Conservation (phyloP, 768 basidiomycete species). For the Cubamyces lactineus region DNA sequence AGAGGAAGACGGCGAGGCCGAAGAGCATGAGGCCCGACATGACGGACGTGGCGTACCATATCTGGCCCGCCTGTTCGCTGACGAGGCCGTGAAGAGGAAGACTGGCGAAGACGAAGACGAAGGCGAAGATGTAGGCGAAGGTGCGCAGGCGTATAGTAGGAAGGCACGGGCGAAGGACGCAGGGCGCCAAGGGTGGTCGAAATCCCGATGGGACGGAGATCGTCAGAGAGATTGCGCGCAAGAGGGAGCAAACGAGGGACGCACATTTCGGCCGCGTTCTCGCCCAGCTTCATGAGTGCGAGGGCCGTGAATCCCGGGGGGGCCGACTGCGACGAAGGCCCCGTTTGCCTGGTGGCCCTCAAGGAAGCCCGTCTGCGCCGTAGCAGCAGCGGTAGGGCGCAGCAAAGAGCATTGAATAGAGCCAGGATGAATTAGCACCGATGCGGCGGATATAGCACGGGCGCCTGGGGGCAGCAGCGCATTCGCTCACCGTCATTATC, state of each 20-base stretch:
- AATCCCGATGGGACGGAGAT: constrained; percentile 13
- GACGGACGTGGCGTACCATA: constrained; percentile 48
- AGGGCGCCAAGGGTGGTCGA: background rate
- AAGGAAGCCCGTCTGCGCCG: constrained; percentile 46
- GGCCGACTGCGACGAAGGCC: constrained; percentile 52
- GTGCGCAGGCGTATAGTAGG: too few relatives aligned
- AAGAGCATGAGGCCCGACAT: constrained; percentile 45
- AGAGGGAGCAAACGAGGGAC: constrained; percentile 7
- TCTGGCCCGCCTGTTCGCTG: constrained; percentile 44
- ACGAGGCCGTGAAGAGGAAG: constrained; percentile 41
- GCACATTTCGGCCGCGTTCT: constrained; percentile 42
- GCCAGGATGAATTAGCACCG: too few relatives aligned
- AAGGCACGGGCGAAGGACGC: too few relatives aligned
- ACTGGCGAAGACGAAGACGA: constrained; percentile 26
- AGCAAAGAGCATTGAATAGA: too few relatives aligned
- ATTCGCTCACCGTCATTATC: constrained; percentile 42
- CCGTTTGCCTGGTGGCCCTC: constrained; percentile 52
- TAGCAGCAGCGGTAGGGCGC: background rate
- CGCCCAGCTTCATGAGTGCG: constrained; percentile 49
- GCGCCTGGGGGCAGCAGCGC: background rate
- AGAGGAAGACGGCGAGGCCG: constrained; percentile 52
- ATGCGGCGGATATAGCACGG: background rate
- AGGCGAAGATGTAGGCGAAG: constrained; percentile 1
- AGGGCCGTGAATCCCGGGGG: constrained; percentile 54
- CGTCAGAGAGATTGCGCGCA: constrained; percentile 3